Evolutionary conservation across 106 monocot genomes (phyloP).

Genomic region (Xerophyta viscosa): DNA sequence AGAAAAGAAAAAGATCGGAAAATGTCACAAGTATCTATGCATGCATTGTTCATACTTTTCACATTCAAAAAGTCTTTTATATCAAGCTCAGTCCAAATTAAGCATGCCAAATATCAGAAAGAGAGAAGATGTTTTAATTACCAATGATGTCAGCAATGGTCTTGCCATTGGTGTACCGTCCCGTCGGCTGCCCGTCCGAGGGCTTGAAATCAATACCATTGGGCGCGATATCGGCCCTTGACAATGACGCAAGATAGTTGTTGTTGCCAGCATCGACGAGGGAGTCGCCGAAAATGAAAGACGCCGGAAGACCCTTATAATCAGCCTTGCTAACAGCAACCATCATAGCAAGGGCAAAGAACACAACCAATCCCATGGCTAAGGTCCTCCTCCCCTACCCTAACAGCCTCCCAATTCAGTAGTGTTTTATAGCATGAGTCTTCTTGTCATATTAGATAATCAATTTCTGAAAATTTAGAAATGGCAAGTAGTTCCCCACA

Average conservation of each 20-base stretch:
- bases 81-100: no score
- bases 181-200: constrained; percentile 68
- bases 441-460: no score
- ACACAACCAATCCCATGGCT: no score
- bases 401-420: no score
- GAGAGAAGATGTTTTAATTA: constrained; percentile 5
- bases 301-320: neutral
- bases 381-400: no score
- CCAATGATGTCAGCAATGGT: constrained; percentile 85
- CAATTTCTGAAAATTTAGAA: no score
- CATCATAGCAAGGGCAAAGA: neutral
- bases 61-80: no score
- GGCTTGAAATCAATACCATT: constrained; percentile 11
- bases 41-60: no score
- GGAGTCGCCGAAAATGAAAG: constrained; percentile 7
- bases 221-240: neutral
- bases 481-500: no score
- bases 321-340: neutral
- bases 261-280: constrained; percentile 8
- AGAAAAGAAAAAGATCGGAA: neutral
- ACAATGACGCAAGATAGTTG: constrained; percentile 6
- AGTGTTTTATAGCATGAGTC: no score
- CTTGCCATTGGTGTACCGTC: constrained; percentile 81
- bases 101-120: neutral
- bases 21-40: no score